Percentiles rank a stretch among this genome's conserved stretches.
phyloP scores from a whole-genome alignment of 768 basidiomycete species.

The Trametes cinnabarina region DNA sequence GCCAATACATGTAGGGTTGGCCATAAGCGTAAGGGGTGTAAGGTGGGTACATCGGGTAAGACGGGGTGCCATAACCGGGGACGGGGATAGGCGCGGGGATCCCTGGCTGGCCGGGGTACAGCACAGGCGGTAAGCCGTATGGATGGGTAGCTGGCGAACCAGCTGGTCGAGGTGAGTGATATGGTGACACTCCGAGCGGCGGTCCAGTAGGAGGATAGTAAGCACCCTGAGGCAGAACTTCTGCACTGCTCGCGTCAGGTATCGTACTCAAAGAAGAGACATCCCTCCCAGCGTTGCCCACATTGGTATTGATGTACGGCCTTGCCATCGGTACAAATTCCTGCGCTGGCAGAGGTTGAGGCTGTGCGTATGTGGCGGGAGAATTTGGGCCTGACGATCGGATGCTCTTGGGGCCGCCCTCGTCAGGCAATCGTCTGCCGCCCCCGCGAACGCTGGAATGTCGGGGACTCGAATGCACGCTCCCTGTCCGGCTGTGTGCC shows the following conservation, averaged over 20 bases:
- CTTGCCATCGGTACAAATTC: conserved; percentile 12
- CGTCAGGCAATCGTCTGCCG: conserved; percentile 42
- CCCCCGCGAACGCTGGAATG: conserved; percentile 38
- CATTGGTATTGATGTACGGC: conserved; percentile 3
- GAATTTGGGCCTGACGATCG: conserved; percentile 20
- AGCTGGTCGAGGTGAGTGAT: conserved; percentile 21
- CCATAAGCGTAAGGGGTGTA: conserved; percentile 34
- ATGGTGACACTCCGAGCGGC: conserved; percentile 14
- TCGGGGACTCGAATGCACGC: conserved; percentile 50
- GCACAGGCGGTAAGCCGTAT: conserved; percentile 20
- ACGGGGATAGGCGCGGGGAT: conserved; percentile 16
- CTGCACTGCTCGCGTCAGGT: conserved; percentile 2
- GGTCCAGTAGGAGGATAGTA: conserved; percentile 15
- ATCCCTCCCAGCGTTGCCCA: background rate
- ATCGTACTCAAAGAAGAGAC: background rate
- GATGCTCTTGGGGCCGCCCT: conserved; percentile 25
- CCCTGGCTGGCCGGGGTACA: conserved; percentile 18
- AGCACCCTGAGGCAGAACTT: background rate
- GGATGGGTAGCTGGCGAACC: conserved; percentile 19
- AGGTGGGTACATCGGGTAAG: conserved; percentile 36
- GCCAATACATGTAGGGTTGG: conserved; percentile 42
- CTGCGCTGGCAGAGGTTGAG: conserved; percentile 14
- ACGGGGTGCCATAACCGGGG: conserved; percentile 31
- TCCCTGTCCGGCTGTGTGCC: conserved; percentile 44
- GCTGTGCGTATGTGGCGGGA: conserved; percentile 15